Percentiles rank a stretch among this genome's conserved stretches.
Conservation (phyloP, 768 basidiomycete genomes). For the Suillus decipiens region DNA sequence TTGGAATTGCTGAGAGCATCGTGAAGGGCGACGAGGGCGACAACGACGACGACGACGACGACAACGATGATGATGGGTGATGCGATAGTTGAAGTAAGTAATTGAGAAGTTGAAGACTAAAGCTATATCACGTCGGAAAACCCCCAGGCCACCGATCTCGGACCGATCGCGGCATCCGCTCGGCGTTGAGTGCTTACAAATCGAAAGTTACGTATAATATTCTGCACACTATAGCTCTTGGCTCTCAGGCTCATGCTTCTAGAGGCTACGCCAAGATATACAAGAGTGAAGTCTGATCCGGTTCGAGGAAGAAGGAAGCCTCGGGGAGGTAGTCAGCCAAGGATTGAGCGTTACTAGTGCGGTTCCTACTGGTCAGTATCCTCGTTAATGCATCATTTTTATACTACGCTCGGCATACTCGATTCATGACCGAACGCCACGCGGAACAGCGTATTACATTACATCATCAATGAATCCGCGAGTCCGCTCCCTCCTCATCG, state of each 20-base stretch:
- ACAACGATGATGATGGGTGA: neutral
- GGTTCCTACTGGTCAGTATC: too few relatives aligned
- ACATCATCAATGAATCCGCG: too few relatives aligned
- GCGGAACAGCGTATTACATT: too few relatives aligned
- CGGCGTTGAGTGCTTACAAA: neutral
- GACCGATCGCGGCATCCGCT: constrained; percentile 12
- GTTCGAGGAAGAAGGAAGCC: neutral
- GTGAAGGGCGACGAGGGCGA: neutral
- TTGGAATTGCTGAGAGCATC: constrained; percentile 43
- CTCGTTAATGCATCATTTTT: too few relatives aligned
- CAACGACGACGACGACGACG: constrained; percentile 14
- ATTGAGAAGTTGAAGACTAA: constrained; percentile 10
- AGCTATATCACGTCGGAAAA: constrained; percentile 3
- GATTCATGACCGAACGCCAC: neutral
- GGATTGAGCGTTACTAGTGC: too few relatives aligned
- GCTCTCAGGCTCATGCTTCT: neutral
- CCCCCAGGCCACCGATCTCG: constrained; percentile 4
- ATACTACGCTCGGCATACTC: neutral
- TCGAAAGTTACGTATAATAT: neutral
- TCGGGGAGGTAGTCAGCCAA: too few relatives aligned
- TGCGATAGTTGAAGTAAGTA: neutral
- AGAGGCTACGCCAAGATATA: neutral
- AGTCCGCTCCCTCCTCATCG: too few relatives aligned
- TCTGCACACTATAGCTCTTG: neutral
- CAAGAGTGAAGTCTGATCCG: neutral